Evolutionary conservation across 768 basidiomycete species (phyloP).

Genomic region (Filobasidium wieringae): DNA sequence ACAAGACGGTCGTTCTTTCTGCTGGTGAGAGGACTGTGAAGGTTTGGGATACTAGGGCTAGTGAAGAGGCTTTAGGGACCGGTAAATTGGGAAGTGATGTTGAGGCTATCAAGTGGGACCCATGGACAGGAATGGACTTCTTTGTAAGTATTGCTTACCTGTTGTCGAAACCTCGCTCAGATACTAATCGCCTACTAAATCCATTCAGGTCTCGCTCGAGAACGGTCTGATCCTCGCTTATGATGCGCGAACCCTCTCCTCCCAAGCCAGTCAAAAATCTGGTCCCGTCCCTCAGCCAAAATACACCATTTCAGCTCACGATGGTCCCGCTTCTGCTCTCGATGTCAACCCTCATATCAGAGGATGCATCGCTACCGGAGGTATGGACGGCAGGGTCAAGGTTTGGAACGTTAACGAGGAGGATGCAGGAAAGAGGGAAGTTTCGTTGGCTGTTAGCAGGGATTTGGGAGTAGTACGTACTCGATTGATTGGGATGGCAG

Average conservation of each 20-base stretch:
- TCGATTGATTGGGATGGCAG: background rate
- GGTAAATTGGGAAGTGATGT: slow-evolving; percentile 72
- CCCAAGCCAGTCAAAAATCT: slow-evolving; percentile 38
- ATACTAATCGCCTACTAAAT: background rate
- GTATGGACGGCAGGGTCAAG: slow-evolving; percentile 83
- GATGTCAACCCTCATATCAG: slow-evolving; percentile 82
- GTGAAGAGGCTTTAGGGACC: slow-evolving; percentile 69
- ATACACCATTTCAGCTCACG: slow-evolving; percentile 87
- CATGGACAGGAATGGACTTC: slow-evolving; percentile 76
- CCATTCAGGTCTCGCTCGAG: slow-evolving; percentile 70
- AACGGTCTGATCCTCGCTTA: slow-evolving; percentile 88
- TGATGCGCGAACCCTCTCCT: slow-evolving; percentile 71
- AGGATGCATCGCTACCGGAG: slow-evolving; percentile 86
- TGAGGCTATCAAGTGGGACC: slow-evolving; percentile 89
- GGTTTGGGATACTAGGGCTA: slow-evolving; percentile 80
- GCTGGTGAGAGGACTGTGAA: slow-evolving; percentile 92
- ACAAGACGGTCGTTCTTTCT: slow-evolving; percentile 79
- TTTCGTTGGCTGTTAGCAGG: slow-evolving; percentile 71
- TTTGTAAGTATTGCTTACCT: slow-evolving; percentile 49
- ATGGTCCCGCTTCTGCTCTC: slow-evolving; percentile 74
- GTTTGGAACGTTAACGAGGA: slow-evolving; percentile 79
- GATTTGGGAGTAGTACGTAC: slow-evolving; percentile 76
- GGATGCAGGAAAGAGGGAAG: slow-evolving; percentile 52
- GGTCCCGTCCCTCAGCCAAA: slow-evolving; percentile 49
- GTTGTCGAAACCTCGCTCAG: background rate